Evolutionary conservation across 495 filamentous ascomycete species (phyloP).

Genomic region (Tirmania nivea): DNA sequence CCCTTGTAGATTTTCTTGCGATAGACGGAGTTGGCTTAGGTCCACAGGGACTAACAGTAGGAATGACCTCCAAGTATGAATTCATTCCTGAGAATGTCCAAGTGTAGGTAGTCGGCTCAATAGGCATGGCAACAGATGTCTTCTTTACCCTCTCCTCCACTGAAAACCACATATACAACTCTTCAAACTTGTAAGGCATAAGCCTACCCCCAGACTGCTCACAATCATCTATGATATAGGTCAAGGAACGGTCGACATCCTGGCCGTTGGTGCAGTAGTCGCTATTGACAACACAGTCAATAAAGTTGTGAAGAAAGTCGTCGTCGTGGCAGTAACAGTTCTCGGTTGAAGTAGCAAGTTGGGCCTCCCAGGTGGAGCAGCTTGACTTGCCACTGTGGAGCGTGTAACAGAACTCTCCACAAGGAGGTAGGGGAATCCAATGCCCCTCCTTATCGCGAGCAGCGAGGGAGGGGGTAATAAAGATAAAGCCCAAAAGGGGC

Average conservation of each 20-base stretch:
- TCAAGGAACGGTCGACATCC: background rate
- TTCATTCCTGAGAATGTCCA: background rate
- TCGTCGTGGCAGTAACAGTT: background rate
- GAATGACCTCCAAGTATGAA: background rate
- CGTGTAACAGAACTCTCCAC: background rate
- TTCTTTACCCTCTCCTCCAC: background rate
- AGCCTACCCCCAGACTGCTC: background rate
- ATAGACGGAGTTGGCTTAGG: background rate
- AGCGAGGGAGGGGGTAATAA: background rate
- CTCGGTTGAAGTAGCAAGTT: background rate
- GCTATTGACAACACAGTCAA: background rate
- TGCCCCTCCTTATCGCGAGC: background rate
- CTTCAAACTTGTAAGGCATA: background rate
- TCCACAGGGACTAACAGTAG: background rate
- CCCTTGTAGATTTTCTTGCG: too few relatives aligned
- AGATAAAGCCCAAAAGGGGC: background rate
- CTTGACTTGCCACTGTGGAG: background rate
- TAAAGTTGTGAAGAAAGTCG: background rate
- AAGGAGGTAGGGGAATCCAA: background rate
- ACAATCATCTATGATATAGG: too few relatives aligned
- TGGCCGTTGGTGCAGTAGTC: background rate
- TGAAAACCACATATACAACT: background rate
- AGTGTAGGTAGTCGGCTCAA: background rate
- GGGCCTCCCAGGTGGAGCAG: background rate
- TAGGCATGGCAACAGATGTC: background rate